Conservation (phyloP, 176 grass and related monocot species). For the Cymbopogon citratus region DNA sequence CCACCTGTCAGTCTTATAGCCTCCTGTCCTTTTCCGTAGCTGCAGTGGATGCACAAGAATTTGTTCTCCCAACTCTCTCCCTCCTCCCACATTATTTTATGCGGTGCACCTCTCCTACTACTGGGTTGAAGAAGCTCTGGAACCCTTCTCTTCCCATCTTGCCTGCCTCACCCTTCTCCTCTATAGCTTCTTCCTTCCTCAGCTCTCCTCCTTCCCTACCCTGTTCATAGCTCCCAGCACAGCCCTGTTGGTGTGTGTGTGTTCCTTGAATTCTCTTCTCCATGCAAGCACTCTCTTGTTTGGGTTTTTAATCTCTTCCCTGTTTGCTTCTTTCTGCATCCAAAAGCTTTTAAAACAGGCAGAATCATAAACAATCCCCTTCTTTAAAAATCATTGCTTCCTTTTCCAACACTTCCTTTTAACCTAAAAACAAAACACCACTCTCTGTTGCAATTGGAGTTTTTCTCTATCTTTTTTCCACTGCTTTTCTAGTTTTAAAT, state of each 20-base stretch:
- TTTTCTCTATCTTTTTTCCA: conserved; percentile 4
- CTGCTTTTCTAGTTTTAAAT: conserved; percentile 31
- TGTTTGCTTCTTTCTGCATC: conserved; percentile 77
- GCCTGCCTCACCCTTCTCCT: conserved; percentile 31
- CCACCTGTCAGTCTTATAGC: conserved; percentile 7
- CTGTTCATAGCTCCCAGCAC: conserved; percentile 27
- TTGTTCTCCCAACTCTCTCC: conserved; percentile 37
- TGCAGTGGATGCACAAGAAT: conserved; percentile 30
- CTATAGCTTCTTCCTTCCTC: conserved; percentile 25
- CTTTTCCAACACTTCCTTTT: conserved; percentile 71
- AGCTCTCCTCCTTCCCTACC: not conserved
- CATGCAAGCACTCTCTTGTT: conserved; percentile 38
- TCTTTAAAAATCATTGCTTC: conserved; percentile 79
- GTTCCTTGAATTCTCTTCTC: conserved; percentile 34
- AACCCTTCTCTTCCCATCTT: conserved; percentile 44
- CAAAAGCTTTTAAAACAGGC: conserved; percentile 38
- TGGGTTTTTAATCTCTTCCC: conserved; percentile 47
- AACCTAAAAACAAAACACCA: conserved; percentile 61
- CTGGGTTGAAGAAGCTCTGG: conserved; percentile 56
- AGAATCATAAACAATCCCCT: conserved; percentile 46
- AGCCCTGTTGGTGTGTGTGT: conserved; percentile 6
- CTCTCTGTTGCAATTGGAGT: conserved; percentile 37
- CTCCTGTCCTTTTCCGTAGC: not conserved
- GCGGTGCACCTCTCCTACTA: conserved; percentile 34
- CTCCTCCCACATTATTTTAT: conserved; percentile 48